These are phyloP conservation scores for Septoria linicola DNA, from an alignment of 2,329 filamentous ascomycete species.

Conservation along the genomic window DNA sequence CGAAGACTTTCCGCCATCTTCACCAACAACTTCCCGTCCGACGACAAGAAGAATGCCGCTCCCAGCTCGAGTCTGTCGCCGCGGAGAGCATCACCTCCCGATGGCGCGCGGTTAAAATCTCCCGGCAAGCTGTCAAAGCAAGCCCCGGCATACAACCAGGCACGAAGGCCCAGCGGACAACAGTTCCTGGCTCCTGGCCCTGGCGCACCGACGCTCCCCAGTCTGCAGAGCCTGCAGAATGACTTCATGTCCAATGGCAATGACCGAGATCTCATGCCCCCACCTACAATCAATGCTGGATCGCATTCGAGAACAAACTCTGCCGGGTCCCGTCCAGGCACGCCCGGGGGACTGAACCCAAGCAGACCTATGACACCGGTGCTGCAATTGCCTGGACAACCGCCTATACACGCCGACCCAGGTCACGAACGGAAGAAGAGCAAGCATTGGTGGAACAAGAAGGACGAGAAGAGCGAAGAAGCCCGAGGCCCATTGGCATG, in stretches of 20 bases:
- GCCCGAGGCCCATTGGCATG: constrained; percentile 51
- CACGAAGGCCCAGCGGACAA: constrained; percentile 21
- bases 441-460: constrained; percentile 37
- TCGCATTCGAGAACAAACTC: constrained; percentile 25
- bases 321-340: constrained; percentile 25
- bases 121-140: constrained; percentile 28
- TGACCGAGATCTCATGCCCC: constrained; percentile 22
- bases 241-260: constrained; percentile 13
- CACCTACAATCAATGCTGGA: constrained; percentile 20
- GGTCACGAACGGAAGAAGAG: constrained; percentile 31
- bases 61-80: constrained; percentile 20
- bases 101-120: constrained; percentile 22
- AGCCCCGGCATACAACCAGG: constrained; percentile 20
- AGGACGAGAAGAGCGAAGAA: constrained; percentile 36
- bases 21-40: constrained; percentile 19
- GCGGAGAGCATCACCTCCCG: constrained; percentile 19
- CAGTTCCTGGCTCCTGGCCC: constrained; percentile 18
- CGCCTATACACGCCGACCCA: constrained; percentile 11
- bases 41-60: constrained; percentile 21
- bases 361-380: constrained; percentile 30
- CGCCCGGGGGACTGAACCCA: constrained; percentile 21
- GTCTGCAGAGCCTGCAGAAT: constrained; percentile 28
- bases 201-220: constrained; percentile 24
- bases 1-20: constrained; percentile 28
- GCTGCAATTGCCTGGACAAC: constrained; percentile 25